These are phyloP conservation scores for Dalbergia oliveri DNA, from an alignment of 306 rosid genomes.

Conservation along the genomic window DNA sequence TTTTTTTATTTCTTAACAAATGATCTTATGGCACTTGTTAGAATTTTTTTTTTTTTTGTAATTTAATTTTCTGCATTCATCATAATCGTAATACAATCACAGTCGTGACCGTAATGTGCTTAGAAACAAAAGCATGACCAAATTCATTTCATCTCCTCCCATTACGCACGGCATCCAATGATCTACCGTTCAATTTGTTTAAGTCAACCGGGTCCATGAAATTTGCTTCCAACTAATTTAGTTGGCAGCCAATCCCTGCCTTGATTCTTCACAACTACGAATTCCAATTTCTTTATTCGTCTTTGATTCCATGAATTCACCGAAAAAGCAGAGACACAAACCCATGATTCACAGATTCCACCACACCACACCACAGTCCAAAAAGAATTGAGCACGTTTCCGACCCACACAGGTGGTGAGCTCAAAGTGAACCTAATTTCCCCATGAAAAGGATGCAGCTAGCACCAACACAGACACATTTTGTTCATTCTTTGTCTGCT, in stretches of 20 bases:
- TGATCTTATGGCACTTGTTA: too few relatives aligned
- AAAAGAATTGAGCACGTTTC: conserved; percentile 43
- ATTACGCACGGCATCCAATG: neutral
- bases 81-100: too few relatives aligned
- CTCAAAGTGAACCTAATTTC: conserved; percentile 32
- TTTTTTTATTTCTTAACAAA: too few relatives aligned
- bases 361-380: neutral
- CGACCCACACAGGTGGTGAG: conserved; percentile 40
- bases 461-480: conserved; percentile 26
- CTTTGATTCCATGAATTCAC: conserved; percentile 5
- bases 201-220: conserved; percentile 41
- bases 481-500: conserved; percentile 52
- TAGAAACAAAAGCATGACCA: conserved; percentile 38
- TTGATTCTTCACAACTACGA: conserved; percentile 21
- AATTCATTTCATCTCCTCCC: conserved; percentile 48
- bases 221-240: conserved; percentile 9
- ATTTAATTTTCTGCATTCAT: too few relatives aligned
- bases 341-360: conserved; percentile 47
- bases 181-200: neutral
- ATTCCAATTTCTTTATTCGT: neutral
- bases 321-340: neutral
- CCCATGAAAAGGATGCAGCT: conserved; percentile 28
- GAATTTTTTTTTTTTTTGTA: too few relatives aligned
- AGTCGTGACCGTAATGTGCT: neutral
- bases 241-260: conserved; percentile 29